Evolutionary conservation across 495 filamentous ascomycete species (phyloP), one percentile per base, ranked within the genome.

Genomic region (Aspergillus sclerotiicarbonarius): DNA sequence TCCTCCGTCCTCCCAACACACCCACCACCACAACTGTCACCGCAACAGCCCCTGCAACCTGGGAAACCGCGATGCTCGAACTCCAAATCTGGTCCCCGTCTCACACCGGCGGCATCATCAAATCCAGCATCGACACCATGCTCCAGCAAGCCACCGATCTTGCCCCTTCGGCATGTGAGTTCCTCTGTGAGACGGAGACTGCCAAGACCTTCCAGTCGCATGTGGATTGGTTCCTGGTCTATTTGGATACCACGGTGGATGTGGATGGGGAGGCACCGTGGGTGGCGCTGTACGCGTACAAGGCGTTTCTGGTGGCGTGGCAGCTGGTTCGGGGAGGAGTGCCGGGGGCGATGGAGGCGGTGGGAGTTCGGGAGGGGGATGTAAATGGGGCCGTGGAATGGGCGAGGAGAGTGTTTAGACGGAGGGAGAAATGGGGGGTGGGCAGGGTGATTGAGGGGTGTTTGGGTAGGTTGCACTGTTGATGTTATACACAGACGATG

Each of bases 301-400:
- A 71, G 51, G 69, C 72, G 4, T 75, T 75, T 55, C 51, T 75
- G 50, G 70, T 73, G 50, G 72, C 72, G 7, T 73, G 69, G 72
- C 69, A 75, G 52, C 66, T 73, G 13, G 44, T 73, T 2, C 54
- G 55, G 44, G 64, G 62, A 9, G 61, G 65, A 1, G 15, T 67
- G 1, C 39, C 59, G 32, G 69, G 64, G 30, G 71, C 69, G 12
- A 74, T 73, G 67, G 51, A 61, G 33, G 62, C 54, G 1, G 65
- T 72, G 12, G 59, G 65, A 0, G 55, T 75, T 0, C 41, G 16
- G 6, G 68, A 71, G 64, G 71, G 69, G 8, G 69, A 74, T 61
- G 33, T 58, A 1, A 49, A 60, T 21, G 67, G 65, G 10, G 72
- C 70, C 16, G 21, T 72, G 29, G 30, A 18, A 9, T 75, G 71